Evolutionary conservation across 768 basidiomycete genomes (phyloP).

Genomic region (Coprinopsis strossmayeri): DNA sequence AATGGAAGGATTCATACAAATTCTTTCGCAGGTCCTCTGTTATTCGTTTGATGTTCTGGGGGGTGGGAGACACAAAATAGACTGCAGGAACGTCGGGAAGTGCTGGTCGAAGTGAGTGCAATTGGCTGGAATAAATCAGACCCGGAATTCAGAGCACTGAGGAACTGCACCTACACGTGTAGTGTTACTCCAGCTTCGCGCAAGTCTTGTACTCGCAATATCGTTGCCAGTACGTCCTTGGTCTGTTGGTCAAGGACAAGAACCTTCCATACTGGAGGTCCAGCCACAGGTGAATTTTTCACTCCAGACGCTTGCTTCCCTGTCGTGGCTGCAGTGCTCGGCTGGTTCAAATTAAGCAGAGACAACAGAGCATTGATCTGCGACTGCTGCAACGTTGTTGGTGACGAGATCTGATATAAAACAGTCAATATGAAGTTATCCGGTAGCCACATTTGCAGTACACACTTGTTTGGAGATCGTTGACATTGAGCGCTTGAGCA

Average conservation of each 20-base stretch:
- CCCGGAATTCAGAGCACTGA: neutral
- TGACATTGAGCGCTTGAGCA: no score
- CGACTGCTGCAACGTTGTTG: conserved; percentile 73
- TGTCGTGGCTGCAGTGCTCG: conserved; percentile 23
- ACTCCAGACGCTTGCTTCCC: conserved; percentile 35
- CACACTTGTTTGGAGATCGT: conserved; percentile 29
- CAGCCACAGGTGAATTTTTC: conserved; percentile 46
- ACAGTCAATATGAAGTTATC: no score
- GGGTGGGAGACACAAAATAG: conserved; percentile 92
- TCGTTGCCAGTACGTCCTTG: conserved; percentile 94
- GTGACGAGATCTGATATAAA: conserved; percentile 24
- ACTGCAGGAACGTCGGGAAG: conserved; percentile 94
- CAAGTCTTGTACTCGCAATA: conserved; percentile 92
- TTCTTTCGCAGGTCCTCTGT: conserved; percentile 87
- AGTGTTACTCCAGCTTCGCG: conserved; percentile 95
- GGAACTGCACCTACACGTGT: conserved; percentile 71
- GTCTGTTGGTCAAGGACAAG: conserved; percentile 92
- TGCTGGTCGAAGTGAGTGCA: conserved; percentile 83
- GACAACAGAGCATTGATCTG: conserved; percentile 83
- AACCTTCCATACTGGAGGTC: conserved; percentile 93
- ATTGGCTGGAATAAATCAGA: conserved; percentile 50
- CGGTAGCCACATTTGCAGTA: conserved; percentile 5
- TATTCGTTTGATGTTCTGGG: conserved; percentile 82
- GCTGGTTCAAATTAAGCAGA: conserved; percentile 79
- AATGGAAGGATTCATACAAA: conserved; percentile 88